Evolutionary conservation across 2,329 filamentous ascomycete species (phyloP), one percentile per base, ranked within the genome.

Genomic region (Berkeleyomyces rouxiae): DNA sequence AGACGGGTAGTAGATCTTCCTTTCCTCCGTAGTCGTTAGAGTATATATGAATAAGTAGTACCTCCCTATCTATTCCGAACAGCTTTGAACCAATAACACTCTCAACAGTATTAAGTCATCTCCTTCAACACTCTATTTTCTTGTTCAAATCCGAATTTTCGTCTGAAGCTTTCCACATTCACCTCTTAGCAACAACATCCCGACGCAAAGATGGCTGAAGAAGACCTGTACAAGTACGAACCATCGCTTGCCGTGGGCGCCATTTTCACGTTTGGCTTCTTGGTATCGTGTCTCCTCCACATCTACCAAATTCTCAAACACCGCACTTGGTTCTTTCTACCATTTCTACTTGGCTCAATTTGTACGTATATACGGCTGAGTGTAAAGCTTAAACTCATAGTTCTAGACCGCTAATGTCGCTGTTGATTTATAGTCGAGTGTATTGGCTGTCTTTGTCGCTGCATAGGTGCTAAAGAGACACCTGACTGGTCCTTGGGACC

Each of bases 271-370:
- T 2, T 53, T 10, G 47, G 5, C 7, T 53, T 53, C 33, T 74
- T 10, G 68, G 71, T 3, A 62, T 79, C 16, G 76, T 79, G 66
- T 68, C 69, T 70, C 0, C 61, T 74, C 0, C 78, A 79, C 66
- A 62, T 68, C 4, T 74, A 69, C 33, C 75, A 76, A 60, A 66
- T 79, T 40, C 33, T 73, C 33, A 69, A 70, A 23, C 69, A 71
- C 2, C 70, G 75, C 60, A 77, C 77, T 6, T 81, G 78, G 77
- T 82, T 78, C 68, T 76, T 79, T 66, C 76, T 78, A 2, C 76
- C 79, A 0, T 77, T 82, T 47, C 66, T 77, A 3, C 70, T 82
- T 33, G 79, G 80, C n/a, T 78, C 77, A 53, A 64, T 76, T n/a
- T 78, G 78, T 80, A 73, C 67, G 72, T 53, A 53, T 53, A 23